phyloP scores from a whole-genome alignment of 169 alveolate species.

The Pseudocohnilembus persalinus region DNA sequence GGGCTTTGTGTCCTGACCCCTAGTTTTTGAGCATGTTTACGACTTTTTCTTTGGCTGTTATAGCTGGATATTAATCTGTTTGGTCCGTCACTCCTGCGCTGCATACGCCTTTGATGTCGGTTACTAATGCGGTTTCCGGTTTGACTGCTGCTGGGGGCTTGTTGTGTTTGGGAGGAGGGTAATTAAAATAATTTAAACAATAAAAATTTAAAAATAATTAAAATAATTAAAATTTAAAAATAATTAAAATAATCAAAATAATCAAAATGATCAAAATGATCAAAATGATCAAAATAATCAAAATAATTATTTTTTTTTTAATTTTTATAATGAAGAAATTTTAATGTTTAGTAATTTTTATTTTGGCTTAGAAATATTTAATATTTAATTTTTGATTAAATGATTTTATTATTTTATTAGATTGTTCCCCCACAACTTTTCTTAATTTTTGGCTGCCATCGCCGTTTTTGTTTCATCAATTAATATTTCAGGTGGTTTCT shows the following conservation, averaged over 20 bases:
- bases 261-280: conserved; percentile 30
- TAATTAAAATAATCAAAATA: neutral
- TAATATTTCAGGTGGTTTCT: conserved; percentile 90
- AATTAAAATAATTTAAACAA: too few relatives aligned
- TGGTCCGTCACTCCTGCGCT: conserved; percentile 93
- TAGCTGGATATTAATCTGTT: conserved; percentile 86
- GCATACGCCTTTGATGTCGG: conserved; percentile 93
- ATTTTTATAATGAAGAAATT: conserved; percentile 20
- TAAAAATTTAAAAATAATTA: too few relatives aligned
- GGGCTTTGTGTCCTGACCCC: conserved; percentile 36
- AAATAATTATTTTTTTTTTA: conserved; percentile 50
- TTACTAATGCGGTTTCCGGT: conserved; percentile 92
- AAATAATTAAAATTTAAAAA: too few relatives aligned
- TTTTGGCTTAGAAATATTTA: neutral
- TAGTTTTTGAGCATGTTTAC: conserved; percentile 13
- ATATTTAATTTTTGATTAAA: neutral
- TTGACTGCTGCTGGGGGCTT: conserved; percentile 87
- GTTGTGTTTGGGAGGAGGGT: conserved; percentile 64
- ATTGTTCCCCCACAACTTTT: conserved; percentile 27
- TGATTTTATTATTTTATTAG: conserved; percentile 21
- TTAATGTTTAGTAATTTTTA: neutral
- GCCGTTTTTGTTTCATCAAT: conserved; percentile 64
- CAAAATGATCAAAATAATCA: conserved; percentile 39
- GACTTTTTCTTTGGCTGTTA: conserved; percentile 76
- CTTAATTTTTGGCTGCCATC: conserved; percentile 45